Conservation (phyloP, 306 rosid species). For the Sphenostylis stenocarpa region DNA sequence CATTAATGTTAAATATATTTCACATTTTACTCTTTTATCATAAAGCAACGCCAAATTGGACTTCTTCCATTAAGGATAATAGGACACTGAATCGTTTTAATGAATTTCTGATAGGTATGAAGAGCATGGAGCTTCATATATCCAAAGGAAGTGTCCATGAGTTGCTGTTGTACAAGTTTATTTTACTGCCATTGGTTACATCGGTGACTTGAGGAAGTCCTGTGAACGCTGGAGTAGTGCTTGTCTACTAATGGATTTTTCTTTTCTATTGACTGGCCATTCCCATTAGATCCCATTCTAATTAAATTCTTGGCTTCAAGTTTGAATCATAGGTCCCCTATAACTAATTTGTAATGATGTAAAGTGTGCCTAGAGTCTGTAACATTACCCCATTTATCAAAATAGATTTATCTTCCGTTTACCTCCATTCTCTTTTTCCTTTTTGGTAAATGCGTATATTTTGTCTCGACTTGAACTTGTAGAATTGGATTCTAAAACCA, state of each 20-base stretch:
- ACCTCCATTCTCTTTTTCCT: background rate
- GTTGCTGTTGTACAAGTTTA: conserved; percentile 25
- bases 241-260: conserved; percentile 4
- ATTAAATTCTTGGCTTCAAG: conserved; percentile 22
- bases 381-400: background rate
- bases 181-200: conserved; percentile 12
- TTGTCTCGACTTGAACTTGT: background rate
- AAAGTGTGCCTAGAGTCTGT: conserved; percentile 26
- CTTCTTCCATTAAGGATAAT: background rate
- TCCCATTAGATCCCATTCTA: conserved; percentile 12
- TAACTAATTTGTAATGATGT: conserved; percentile 25
- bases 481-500: background rate
- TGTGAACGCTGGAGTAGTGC: conserved; percentile 2
- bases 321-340: conserved; percentile 3
- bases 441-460: background rate
- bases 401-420: conserved; percentile 16
- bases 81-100: background rate
- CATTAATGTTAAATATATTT: background rate
- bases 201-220: conserved; percentile 20
- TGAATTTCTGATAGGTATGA: conserved; percentile 66
- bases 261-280: background rate
- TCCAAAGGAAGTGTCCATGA: conserved; percentile 95
- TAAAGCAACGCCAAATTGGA: background rate
- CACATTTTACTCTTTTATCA: background rate
- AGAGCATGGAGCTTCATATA: conserved; percentile 97